Evolutionary conservation across 208 protist genomes (phyloP).

Genomic region (Eutreptiella sp.): DNA sequence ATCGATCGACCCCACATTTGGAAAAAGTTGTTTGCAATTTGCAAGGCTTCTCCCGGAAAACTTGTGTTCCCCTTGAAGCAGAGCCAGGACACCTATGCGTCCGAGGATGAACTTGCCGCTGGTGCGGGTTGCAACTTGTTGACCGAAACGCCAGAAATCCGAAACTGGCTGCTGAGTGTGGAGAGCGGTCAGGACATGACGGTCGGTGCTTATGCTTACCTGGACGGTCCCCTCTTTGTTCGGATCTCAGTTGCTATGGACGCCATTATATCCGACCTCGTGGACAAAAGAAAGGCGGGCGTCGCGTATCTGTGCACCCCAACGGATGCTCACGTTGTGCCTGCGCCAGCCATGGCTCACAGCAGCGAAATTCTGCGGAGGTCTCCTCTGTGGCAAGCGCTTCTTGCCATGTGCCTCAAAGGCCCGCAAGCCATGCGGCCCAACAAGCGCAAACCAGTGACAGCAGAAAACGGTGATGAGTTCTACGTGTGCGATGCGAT

Average conservation of each 20-base stretch:
- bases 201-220: conserved; percentile 36
- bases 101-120: conserved; percentile 20
- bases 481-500: conserved; percentile 2
- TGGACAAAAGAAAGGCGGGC: conserved; percentile 3
- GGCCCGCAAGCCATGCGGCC: conserved; percentile 7
- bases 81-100: neutral
- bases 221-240: conserved; percentile 40
- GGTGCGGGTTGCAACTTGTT: conserved; percentile 37
- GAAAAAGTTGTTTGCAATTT: conserved; percentile 36
- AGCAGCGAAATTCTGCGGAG: neutral
- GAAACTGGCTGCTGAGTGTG: conserved; percentile 31
- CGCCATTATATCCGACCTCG: conserved; percentile 33
- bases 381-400: conserved; percentile 8
- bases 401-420: neutral
- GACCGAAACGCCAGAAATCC: conserved; percentile 37
- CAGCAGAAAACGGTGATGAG: conserved; percentile 25
- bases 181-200: conserved; percentile 7
- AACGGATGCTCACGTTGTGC: conserved; percentile 36
- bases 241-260: conserved; percentile 40
- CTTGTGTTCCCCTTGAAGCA: conserved; percentile 39
- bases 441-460: conserved; percentile 17
- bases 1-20: conserved; percentile 35
- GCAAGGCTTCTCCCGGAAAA: conserved; percentile 24
- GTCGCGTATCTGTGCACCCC: conserved; percentile 40
- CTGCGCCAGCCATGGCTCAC: conserved; percentile 8